A percentile compares a stretch with the other conserved stretches of the same genome.
Conservation (phyloP, 1,139 yeast species). For the Diutina siamensis region DNA sequence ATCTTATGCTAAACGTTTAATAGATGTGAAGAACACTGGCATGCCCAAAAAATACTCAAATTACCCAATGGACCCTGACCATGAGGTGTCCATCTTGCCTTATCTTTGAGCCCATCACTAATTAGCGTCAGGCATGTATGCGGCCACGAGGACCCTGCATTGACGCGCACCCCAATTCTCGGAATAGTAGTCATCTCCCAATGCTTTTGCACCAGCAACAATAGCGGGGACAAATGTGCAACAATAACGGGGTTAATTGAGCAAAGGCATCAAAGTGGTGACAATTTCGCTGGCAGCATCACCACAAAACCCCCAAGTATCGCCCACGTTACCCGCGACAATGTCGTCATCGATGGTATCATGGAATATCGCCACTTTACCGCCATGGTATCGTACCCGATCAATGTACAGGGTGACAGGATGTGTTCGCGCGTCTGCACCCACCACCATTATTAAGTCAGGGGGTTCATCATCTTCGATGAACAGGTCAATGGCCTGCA, state of each 20-base stretch:
- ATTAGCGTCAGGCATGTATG: neutral
- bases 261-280: no score
- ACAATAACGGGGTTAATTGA: no score
- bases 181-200: no score
- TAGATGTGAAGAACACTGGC: no score
- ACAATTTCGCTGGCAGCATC: constrained; percentile 46
- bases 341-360: constrained; percentile 44
- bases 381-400: constrained; percentile 59
- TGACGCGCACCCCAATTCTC: neutral
- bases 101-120: neutral
- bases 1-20: no score
- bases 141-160: neutral
- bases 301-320: constrained; percentile 65
- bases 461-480: constrained; percentile 42
- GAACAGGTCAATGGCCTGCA: constrained; percentile 62
- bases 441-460: constrained; percentile 70
- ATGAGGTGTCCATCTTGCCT: neutral
- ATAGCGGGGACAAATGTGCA: no score
- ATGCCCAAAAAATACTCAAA: no score
- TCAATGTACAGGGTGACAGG: constrained; percentile 90
- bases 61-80: no score
- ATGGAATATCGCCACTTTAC: constrained; percentile 75
- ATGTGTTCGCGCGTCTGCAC: constrained; percentile 79
- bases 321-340: constrained; percentile 26
- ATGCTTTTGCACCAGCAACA: no score